phyloP scores from a whole-genome alignment of 2,329 filamentous ascomycete genomes.

The Grosmannia clavigera region DNA sequence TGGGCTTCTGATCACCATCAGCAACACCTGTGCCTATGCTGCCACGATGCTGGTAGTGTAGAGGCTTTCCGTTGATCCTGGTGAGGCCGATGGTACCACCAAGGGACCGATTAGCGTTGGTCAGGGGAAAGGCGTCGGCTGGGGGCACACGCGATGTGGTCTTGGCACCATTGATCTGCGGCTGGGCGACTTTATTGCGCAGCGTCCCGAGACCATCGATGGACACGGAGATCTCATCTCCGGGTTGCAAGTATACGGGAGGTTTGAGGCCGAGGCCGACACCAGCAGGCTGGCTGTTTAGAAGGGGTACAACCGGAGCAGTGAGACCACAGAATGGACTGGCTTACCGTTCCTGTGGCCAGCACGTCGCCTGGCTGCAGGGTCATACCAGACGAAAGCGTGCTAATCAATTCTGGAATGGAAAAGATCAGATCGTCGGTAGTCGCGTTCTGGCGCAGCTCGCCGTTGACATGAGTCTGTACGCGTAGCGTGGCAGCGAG shows the following conservation, averaged over 20 bases:
- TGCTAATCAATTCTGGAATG: conserved; percentile 27
- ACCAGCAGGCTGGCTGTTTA: conserved; percentile 21
- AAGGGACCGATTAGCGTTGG: background rate
- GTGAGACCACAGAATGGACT: background rate
- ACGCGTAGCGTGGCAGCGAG: conserved; percentile 28
- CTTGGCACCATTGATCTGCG: background rate
- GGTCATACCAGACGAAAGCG: conserved; percentile 28
- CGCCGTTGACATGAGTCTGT: conserved; percentile 32
- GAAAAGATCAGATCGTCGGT: conserved; percentile 33
- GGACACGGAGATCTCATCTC: conserved; percentile 28
- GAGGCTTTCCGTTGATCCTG: background rate
- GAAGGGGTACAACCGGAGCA: background rate
- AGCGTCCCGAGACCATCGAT: conserved; percentile 28
- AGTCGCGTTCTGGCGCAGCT: conserved; percentile 31
- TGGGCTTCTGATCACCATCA: background rate
- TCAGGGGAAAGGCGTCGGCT: background rate
- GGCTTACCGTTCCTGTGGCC: conserved; percentile 26
- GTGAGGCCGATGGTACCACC: background rate
- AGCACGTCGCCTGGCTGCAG: conserved; percentile 32
- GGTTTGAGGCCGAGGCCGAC: conserved; percentile 33
- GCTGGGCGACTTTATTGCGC: conserved; percentile 22
- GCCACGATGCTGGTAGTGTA: background rate
- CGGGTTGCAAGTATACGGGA: conserved; percentile 26
- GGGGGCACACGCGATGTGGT: background rate
- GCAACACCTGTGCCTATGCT: too few species aligned